Conservation (phyloP, 2,329 filamentous ascomycete species). For the Trichoderma sp. region DNA sequence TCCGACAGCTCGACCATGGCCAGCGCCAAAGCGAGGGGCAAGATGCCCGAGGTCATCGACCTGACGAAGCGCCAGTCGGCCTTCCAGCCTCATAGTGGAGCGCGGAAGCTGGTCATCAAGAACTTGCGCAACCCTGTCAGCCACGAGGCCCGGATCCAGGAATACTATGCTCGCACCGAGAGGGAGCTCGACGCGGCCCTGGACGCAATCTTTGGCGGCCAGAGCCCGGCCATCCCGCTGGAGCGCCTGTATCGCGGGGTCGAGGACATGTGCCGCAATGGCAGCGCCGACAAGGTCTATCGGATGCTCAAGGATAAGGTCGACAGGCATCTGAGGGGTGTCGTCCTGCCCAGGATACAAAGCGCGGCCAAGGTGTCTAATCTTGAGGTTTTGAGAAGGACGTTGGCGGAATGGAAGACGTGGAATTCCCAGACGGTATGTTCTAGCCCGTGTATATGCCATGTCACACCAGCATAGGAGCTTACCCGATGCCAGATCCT, state of each 20-base stretch:
- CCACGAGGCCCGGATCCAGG: constrained; percentile 62
- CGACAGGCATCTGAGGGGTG: constrained; percentile 65
- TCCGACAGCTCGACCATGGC: constrained; percentile 38
- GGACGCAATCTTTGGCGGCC: constrained; percentile 68
- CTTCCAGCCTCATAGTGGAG: constrained; percentile 74
- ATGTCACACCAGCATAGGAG: background rate
- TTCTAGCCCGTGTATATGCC: constrained; percentile 9
- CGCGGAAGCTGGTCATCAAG: constrained; percentile 90
- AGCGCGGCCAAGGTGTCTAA: constrained; percentile 55
- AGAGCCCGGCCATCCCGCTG: constrained; percentile 68
- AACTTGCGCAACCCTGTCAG: constrained; percentile 72
- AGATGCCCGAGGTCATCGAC: constrained; percentile 45
- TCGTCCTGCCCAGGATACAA: constrained; percentile 59
- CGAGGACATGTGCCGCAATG: constrained; percentile 86
- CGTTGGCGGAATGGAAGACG: constrained; percentile 65
- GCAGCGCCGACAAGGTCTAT: constrained; percentile 69
- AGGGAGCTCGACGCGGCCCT: constrained; percentile 73
- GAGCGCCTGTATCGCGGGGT: constrained; percentile 89
- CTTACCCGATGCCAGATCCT: constrained; percentile 55
- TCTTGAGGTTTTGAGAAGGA: constrained; percentile 63
- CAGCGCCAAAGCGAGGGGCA: constrained; percentile 45
- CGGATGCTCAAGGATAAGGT: constrained; percentile 66
- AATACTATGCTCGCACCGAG: constrained; percentile 79
- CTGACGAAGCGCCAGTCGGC: constrained; percentile 42
- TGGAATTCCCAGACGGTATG: constrained; percentile 78